phyloP scores from a whole-genome alignment of 192 early-diverging fungal species.

The Dissophora ornata region DNA sequence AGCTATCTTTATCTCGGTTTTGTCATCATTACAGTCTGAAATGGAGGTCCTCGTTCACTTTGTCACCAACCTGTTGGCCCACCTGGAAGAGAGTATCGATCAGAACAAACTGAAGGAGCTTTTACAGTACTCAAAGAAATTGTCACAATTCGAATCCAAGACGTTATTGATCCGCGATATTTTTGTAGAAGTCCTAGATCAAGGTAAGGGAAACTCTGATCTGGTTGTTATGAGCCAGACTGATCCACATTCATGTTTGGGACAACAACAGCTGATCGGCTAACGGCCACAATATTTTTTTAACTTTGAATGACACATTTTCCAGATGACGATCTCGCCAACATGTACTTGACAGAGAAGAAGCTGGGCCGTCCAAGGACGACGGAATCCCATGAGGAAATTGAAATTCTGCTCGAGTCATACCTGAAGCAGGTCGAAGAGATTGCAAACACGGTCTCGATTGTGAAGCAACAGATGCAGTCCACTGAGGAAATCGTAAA shows the following conservation, averaged over 20 bases:
- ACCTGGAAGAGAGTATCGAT: conserved; percentile 81
- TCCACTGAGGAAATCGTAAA: conserved; percentile 88
- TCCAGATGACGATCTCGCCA: conserved; percentile 88
- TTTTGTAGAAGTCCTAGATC: conserved; percentile 84
- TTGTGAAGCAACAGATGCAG: conserved; percentile 74
- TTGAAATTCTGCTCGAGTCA: conserved; percentile 90
- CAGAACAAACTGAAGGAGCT: conserved; percentile 81
- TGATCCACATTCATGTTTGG: no score
- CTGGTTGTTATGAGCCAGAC: no score
- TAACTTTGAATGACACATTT: no score
- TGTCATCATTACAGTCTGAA: conserved; percentile 74
- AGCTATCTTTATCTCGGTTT: conserved; percentile 80
- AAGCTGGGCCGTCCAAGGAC: conserved; percentile 64
- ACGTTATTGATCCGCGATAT: conserved; percentile 79
- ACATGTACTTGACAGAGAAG: conserved; percentile 91
- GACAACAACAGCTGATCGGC: no score
- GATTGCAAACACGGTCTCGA: conserved; percentile 77
- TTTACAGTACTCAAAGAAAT: conserved; percentile 78
- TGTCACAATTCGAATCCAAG: conserved; percentile 85
- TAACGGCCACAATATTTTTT: no score
- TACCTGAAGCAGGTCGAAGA: conserved; percentile 91
- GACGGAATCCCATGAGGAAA: conserved; percentile 83
- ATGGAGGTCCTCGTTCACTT: conserved; percentile 74
- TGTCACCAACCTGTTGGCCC: conserved; percentile 70
- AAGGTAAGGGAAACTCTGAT: conserved; percentile 53